Conservation (phyloP, 345 rosid species). For the Iberis pinnata region DNA sequence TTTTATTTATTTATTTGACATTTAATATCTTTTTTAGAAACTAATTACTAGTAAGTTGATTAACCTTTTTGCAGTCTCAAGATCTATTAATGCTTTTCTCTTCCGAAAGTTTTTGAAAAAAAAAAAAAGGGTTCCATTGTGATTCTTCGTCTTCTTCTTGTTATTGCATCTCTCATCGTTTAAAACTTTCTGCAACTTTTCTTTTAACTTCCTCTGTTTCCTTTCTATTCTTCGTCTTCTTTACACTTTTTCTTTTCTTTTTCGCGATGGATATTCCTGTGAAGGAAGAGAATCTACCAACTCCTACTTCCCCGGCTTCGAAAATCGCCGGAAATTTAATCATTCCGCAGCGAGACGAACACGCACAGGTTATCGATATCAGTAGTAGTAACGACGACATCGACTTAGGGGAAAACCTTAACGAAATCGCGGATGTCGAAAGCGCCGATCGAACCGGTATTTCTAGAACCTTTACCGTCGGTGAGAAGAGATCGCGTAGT, state of each 20-base stretch:
- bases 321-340: background rate
- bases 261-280: conserved; percentile 41
- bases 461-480: background rate
- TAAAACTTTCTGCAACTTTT: background rate
- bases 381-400: conserved; percentile 38
- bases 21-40: too few relatives aligned
- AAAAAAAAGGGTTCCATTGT: too few relatives aligned
- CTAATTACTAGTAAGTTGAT: too few relatives aligned
- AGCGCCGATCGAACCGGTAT: background rate
- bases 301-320: background rate
- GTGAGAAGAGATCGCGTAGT: conserved; percentile 25
- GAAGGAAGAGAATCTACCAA: conserved; percentile 38
- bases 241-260: background rate
- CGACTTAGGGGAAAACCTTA: background rate
- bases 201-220: background rate
- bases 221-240: background rate
- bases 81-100: too few relatives aligned
- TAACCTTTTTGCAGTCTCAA: too few relatives aligned
- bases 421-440: background rate
- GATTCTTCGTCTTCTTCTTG: background rate
- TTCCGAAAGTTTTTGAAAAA: too few relatives aligned
- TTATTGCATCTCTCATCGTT: too few relatives aligned
- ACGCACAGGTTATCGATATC: conserved; percentile 40
- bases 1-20: too few relatives aligned
- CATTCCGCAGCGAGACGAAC: background rate